phyloP scores from a whole-genome alignment of 2,329 filamentous ascomycete genomes.

The Fusarium coicis region DNA sequence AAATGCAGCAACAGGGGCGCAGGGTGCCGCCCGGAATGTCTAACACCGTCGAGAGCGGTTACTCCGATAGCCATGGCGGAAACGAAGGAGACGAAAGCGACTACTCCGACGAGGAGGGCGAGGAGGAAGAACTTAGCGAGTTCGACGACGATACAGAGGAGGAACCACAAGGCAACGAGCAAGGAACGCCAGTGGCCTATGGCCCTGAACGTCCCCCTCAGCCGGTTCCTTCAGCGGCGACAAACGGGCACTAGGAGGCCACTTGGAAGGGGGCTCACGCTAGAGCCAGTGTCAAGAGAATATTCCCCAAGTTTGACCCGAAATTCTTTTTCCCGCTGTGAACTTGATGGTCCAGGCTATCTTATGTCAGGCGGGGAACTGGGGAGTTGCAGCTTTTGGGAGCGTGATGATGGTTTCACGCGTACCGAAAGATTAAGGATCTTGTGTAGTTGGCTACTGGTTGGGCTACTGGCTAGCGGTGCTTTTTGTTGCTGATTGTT shows the following conservation, averaged over 20 bases:
- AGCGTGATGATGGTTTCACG: slow-evolving; percentile 8
- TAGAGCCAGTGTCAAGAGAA: slow-evolving; percentile 10
- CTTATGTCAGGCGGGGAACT: slow-evolving; percentile 5
- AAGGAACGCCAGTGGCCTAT: slow-evolving; percentile 54
- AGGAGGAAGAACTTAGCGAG: slow-evolving; percentile 72
- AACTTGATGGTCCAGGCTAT: background rate
- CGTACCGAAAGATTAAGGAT: slow-evolving; percentile 1
- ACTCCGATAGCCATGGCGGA: slow-evolving; percentile 63
- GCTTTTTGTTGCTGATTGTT: slow-evolving; percentile 34
- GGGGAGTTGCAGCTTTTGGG: slow-evolving; percentile 11
- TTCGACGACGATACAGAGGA: slow-evolving; percentile 71
- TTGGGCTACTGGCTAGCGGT: slow-evolving; percentile 32
- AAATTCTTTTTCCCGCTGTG: background rate
- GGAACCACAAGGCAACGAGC: slow-evolving; percentile 54
- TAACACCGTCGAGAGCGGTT: slow-evolving; percentile 68
- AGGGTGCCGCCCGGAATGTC: slow-evolving; percentile 75
- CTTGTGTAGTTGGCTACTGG: slow-evolving; percentile 28
- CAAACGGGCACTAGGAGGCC: slow-evolving; percentile 58
- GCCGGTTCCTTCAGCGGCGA: slow-evolving; percentile 48
- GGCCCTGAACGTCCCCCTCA: slow-evolving; percentile 62
- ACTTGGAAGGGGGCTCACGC: slow-evolving; percentile 29
- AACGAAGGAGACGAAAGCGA: slow-evolving; percentile 69
- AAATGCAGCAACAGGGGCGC: slow-evolving; percentile 94
- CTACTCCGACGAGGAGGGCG: slow-evolving; percentile 71
- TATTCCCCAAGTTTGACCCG: background rate